Percentiles rank a stretch among this genome's conserved stretches.
Conservation (phyloP, 768 basidiomycete species). For the Suillus fuscotomentosus region DNA sequence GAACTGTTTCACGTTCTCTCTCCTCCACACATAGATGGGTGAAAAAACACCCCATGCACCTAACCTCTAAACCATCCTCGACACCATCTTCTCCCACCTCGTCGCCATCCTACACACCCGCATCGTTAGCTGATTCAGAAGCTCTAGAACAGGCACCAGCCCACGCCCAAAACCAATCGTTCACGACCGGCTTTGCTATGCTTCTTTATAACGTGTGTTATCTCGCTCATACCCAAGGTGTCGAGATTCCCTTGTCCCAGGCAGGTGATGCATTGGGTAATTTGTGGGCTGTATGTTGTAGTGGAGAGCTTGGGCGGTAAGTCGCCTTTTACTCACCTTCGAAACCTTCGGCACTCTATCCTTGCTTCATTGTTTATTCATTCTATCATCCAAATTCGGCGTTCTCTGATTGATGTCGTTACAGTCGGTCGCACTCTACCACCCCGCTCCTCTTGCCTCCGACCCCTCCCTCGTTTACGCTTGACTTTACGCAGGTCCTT, state of each 20-base stretch:
- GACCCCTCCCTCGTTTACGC: conserved; percentile 57
- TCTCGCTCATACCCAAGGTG: conserved; percentile 77
- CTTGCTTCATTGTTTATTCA: not conserved
- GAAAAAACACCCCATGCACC: conserved; percentile 64
- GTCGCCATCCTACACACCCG: conserved; percentile 10
- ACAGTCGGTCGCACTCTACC: conserved; percentile 61
- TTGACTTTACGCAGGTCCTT: conserved; percentile 78
- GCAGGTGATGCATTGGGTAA: conserved; percentile 76
- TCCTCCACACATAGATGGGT: conserved; percentile 49
- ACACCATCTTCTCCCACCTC: conserved; percentile 26
- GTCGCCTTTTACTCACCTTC: conserved; percentile 12
- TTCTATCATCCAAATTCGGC: conserved; percentile 1
- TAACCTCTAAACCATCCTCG: conserved; percentile 43
- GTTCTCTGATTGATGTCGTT: not conserved
- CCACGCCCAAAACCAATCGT: conserved; percentile 42
- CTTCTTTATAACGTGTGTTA: conserved; percentile 79
- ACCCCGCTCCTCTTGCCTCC: conserved; percentile 56
- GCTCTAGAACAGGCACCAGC: conserved; percentile 16
- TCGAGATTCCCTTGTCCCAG: conserved; percentile 73
- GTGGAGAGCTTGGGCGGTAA: conserved; percentile 66
- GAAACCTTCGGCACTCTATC: not conserved
- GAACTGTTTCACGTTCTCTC: not conserved
- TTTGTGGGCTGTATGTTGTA: conserved; percentile 80
- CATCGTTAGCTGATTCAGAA: conserved; percentile 25
- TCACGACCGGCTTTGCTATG: conserved; percentile 84